Evolutionary conservation across 2,329 filamentous ascomycete species (phyloP).

Genomic region (Fusarium nematophilum): DNA sequence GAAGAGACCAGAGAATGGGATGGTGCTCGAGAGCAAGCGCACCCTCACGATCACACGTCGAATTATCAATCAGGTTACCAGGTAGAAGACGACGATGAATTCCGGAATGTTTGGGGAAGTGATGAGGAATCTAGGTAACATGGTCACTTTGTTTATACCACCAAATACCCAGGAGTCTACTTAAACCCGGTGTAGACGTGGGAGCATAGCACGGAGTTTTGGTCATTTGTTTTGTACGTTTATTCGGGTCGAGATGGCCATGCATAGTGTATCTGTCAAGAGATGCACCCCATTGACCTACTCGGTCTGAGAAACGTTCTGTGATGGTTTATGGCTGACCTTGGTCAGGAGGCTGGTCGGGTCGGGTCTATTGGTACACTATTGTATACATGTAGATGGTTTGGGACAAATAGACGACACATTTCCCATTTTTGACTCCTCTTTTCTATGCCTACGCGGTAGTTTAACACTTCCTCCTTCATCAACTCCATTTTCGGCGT

Average conservation of each 20-base stretch:
- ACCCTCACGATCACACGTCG: conserved; percentile 23
- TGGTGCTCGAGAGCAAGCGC: conserved; percentile 16
- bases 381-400: background rate
- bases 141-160: conserved; percentile 25
- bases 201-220: conserved; percentile 45
- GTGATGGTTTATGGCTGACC: too few relatives aligned
- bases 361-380: too few relatives aligned
- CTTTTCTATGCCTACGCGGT: background rate
- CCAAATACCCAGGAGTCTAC: conserved; percentile 31
- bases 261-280: too few relatives aligned
- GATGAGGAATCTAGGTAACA: conserved; percentile 39
- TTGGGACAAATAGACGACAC: background rate
- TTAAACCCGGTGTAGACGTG: conserved; percentile 12
- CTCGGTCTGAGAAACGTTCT: too few relatives aligned
- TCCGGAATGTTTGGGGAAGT: conserved; percentile 59
- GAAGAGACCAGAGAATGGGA: conserved; percentile 33
- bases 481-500: conserved; percentile 1
- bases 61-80: conserved; percentile 46
- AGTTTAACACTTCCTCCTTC: conserved; percentile 1
- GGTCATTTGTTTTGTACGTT: conserved; percentile 57
- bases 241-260: background rate
- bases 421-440: conserved; percentile 5
- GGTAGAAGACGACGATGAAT: conserved; percentile 55
- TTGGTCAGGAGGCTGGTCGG: too few relatives aligned
- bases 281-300: too few relatives aligned